Percentiles rank a stretch among this genome's conserved stretches.
Conservation (phyloP, 495 filamentous ascomycete species). For the Ramalina intermedia region DNA sequence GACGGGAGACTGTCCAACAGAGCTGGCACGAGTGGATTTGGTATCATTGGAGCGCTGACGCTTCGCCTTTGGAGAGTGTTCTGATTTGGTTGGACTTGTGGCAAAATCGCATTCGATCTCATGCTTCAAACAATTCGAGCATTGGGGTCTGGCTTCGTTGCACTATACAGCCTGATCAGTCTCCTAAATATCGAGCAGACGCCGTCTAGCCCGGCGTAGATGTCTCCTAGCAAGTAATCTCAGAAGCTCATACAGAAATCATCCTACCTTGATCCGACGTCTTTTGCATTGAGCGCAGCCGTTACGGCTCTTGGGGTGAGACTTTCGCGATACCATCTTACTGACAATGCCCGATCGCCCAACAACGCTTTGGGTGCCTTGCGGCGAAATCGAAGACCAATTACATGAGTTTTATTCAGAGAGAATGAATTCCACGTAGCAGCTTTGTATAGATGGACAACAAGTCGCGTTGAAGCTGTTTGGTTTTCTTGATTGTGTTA, state of each 20-base stretch:
- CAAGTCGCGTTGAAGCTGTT: no score
- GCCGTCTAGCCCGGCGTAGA: no score
- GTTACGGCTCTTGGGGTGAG: constrained; percentile 15
- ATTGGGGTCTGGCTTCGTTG: constrained; percentile 15
- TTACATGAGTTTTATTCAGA: no score
- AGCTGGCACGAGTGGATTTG: not conserved
- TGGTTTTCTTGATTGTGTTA: no score
- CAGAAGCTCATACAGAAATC: no score
- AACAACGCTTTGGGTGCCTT: no score
- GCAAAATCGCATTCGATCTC: constrained; percentile 23
- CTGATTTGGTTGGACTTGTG: constrained; percentile 5
- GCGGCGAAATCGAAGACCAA: no score
- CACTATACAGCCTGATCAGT: constrained; percentile 1
- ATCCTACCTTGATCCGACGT: constrained; percentile 14
- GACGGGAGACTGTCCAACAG: not conserved
- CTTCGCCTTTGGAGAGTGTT: constrained; percentile 3
- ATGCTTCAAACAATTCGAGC: constrained; percentile 23
- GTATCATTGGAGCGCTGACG: constrained; percentile 1
- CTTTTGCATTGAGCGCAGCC: constrained; percentile 17
- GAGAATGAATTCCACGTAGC: no score
- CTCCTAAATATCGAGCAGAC: no score
- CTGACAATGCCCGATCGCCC: no score
- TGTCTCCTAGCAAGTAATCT: no score
- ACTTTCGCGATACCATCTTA: constrained; percentile 15
- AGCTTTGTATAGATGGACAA: no score